These are phyloP conservation scores for Jacaranda mimosifolia DNA, from an alignment of 257 asterid species.

Conservation along the genomic window DNA sequence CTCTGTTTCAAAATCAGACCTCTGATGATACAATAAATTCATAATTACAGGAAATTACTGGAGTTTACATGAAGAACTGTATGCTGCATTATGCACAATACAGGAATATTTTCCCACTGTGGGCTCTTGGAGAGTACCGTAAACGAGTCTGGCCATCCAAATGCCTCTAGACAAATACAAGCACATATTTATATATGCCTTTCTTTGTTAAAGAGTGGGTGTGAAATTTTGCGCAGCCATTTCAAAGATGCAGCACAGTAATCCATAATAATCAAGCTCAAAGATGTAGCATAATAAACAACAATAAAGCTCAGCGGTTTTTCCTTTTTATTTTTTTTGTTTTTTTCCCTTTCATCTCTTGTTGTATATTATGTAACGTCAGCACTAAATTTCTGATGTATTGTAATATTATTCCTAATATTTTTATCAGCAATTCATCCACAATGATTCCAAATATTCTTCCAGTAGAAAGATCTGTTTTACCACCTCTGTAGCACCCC, in stretches of 20 bases:
- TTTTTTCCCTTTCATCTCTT: background rate
- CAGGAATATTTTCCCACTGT: constrained; percentile 68
- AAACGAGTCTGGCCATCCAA: constrained; percentile 64
- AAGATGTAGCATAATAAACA: background rate
- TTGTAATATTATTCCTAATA: no score
- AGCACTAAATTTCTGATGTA: no score
- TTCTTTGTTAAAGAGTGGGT: background rate
- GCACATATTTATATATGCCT: no score
- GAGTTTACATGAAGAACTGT: constrained; percentile 81
- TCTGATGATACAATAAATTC: background rate
- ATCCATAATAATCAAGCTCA: background rate
- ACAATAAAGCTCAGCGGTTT: constrained; percentile 1
- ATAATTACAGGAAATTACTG: constrained; percentile 65
- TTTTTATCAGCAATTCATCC: no score
- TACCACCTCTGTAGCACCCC: no score
- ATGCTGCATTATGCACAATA: constrained; percentile 79
- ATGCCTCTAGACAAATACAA: constrained; percentile 33
- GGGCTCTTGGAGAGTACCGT: constrained; percentile 90
- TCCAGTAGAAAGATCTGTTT: no score
- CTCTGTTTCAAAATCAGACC: background rate
- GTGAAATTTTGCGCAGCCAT: background rate
- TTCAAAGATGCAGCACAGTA: background rate
- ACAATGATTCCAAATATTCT: no score
- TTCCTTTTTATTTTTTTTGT: no score
- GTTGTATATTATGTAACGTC: constrained; percentile 9